Conservation (phyloP, 371 early-diverging fungal species). For the Haplosporangium sp. region DNA sequence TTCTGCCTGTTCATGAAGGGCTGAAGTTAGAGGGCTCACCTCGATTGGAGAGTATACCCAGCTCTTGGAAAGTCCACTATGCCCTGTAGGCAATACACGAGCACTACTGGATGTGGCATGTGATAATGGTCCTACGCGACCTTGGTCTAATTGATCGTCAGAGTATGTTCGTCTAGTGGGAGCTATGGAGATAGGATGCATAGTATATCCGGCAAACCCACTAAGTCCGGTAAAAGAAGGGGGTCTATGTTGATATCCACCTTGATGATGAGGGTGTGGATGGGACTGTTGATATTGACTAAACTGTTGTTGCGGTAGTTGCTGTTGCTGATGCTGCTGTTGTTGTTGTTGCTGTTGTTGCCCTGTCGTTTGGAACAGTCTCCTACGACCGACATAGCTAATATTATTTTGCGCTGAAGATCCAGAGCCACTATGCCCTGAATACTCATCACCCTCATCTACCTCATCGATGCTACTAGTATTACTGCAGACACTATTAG, state of each 20-base stretch:
- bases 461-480: constrained; percentile 47
- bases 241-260: constrained; percentile 12
- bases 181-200: not conserved
- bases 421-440: constrained; percentile 31
- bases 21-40: constrained; percentile 21
- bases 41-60: constrained; percentile 31
- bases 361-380: constrained; percentile 16
- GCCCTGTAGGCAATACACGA: constrained; percentile 14
- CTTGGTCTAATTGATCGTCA: constrained; percentile 27
- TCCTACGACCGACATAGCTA: constrained; percentile 30
- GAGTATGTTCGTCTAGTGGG: constrained; percentile 19
- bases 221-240: constrained; percentile 8
- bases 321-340: constrained; percentile 5
- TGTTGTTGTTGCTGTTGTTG: constrained; percentile 17
- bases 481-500: constrained; percentile 48
- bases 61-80: constrained; percentile 47
- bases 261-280: not conserved
- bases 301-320: constrained; percentile 2
- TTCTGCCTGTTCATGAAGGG: constrained; percentile 10
- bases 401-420: constrained; percentile 43
- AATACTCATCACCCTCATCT: constrained; percentile 35
- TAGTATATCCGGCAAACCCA: not conserved
- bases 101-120: not conserved
- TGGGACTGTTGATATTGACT: constrained; percentile 6
- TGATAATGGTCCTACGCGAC: not conserved